These are phyloP conservation scores for Infundibulicybe gibba DNA, from an alignment of 768 basidiomycete species.

Conservation along the genomic window DNA sequence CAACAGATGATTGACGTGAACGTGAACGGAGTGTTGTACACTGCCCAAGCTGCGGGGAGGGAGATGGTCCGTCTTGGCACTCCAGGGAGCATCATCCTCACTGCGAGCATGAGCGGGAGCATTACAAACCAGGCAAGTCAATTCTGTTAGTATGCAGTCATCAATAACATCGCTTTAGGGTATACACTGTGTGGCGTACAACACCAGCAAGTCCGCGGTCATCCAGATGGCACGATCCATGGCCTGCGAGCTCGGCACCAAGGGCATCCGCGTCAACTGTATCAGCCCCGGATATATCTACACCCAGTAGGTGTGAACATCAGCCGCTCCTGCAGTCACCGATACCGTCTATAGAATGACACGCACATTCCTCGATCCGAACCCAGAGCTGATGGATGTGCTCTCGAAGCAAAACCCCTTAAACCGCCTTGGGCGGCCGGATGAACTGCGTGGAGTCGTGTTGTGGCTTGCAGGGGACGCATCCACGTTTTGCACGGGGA, in stretches of 20 bases:
- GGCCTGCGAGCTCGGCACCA: constrained; percentile 70
- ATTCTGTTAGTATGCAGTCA: background rate
- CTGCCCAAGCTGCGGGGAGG: constrained; percentile 56
- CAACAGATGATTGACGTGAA: constrained; percentile 58
- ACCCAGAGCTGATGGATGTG: constrained; percentile 52
- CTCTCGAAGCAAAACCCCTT: constrained; percentile 63
- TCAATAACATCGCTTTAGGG: constrained; percentile 29
- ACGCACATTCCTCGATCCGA: constrained; percentile 47
- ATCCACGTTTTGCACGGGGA: constrained; percentile 71
- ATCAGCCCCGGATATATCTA: constrained; percentile 74
- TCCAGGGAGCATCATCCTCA: constrained; percentile 54
- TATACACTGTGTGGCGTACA: constrained; percentile 70
- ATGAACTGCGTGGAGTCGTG: constrained; percentile 66
- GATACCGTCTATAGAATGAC: constrained; percentile 46
- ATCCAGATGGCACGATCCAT: constrained; percentile 74
- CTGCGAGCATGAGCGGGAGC: constrained; percentile 58
- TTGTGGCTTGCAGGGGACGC: constrained; percentile 68
- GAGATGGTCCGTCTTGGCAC: constrained; percentile 49
- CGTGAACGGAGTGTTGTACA: constrained; percentile 52
- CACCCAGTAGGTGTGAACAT: constrained; percentile 39
- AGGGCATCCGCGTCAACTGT: constrained; percentile 66
- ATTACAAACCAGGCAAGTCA: constrained; percentile 52
- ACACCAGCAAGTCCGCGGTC: constrained; percentile 75
- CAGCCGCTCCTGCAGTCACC: too few species aligned
- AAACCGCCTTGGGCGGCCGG: constrained; percentile 59